These are phyloP conservation scores for Spirogloea muscicola DNA, from an alignment of 139 green algal species.

Conservation along the genomic window DNA sequence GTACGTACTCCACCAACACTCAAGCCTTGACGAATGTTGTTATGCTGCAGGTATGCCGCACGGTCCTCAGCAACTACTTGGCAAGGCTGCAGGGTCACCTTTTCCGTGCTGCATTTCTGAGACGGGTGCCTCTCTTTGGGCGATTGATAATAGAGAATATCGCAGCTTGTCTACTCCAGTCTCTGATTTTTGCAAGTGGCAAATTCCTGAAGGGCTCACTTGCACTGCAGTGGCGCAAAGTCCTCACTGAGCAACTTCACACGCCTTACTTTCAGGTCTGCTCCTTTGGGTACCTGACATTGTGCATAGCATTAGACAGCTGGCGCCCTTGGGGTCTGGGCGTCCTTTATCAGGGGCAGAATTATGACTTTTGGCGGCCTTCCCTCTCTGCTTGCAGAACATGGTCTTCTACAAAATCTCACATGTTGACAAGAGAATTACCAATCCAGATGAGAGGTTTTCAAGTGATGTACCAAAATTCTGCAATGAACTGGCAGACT, in stretches of 20 bases:
- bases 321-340: too few relatives aligned
- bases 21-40: neutral
- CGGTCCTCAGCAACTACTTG: slow-evolving; percentile 63
- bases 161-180: slow-evolving; percentile 53
- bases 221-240: slow-evolving; percentile 56
- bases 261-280: slow-evolving; percentile 28
- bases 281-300: too few relatives aligned
- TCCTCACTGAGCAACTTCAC: slow-evolving; percentile 61
- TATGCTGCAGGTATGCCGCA: slow-evolving; percentile 44
- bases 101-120: slow-evolving; percentile 67
- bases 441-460: slow-evolving; percentile 64
- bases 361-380: neutral
- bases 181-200: slow-evolving; percentile 17
- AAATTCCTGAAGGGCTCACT: slow-evolving; percentile 41
- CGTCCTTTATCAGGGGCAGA: too few relatives aligned
- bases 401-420: slow-evolving; percentile 74
- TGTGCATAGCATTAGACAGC: too few relatives aligned
- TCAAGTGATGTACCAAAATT: slow-evolving; percentile 70
- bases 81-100: slow-evolving; percentile 66
- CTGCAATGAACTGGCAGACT: slow-evolving; percentile 48
- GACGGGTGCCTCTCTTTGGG: slow-evolving; percentile 59
- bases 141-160: slow-evolving; percentile 66
- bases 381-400: slow-evolving; percentile 29
- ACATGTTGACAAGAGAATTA: slow-evolving; percentile 65
- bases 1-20: neutral